Conservation (phyloP, 2,329 filamentous ascomycete genomes). For the Myotisia sp. region DNA sequence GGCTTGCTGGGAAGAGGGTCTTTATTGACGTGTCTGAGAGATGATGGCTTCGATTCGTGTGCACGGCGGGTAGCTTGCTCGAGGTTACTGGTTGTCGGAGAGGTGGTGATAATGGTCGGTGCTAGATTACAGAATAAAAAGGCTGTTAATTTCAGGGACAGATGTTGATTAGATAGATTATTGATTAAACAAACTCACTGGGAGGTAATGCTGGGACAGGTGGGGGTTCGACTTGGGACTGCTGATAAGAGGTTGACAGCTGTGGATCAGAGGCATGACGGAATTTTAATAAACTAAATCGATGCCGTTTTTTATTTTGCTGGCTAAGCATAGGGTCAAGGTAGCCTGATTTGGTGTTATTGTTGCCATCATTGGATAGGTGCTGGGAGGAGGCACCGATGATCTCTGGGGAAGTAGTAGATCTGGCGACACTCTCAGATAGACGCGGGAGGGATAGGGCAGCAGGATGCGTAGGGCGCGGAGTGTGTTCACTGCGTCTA, state of each 20-base stretch:
- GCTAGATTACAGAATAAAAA: slow-evolving; percentile 17
- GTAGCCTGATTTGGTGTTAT: neutral
- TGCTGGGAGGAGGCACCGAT: slow-evolving; percentile 3
- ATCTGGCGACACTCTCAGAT: slow-evolving; percentile 8
- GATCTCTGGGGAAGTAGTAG: neutral
- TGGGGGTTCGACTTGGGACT: slow-evolving; percentile 39
- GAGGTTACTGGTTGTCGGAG: slow-evolving; percentile 56
- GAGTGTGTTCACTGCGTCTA: slow-evolving; percentile 9
- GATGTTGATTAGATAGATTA: slow-evolving; percentile 8
- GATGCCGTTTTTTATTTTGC: slow-evolving; percentile 21
- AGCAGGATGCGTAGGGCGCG: slow-evolving; percentile 7
- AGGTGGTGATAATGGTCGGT: slow-evolving; percentile 75
- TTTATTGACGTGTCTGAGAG: slow-evolving; percentile 11
- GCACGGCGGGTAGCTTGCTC: too few species aligned
- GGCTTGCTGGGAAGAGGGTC: too few species aligned
- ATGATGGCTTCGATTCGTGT: too few species aligned
- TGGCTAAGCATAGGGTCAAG: slow-evolving; percentile 4
- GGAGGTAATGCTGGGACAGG: slow-evolving; percentile 27
- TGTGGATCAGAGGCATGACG: slow-evolving; percentile 90
- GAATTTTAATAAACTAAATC: slow-evolving; percentile 61
- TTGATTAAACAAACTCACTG: slow-evolving; percentile 18
- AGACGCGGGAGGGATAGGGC: slow-evolving; percentile 5
- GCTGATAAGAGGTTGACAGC: slow-evolving; percentile 58
- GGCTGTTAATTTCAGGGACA: neutral
- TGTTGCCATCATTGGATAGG: too few species aligned